phyloP scores from a whole-genome alignment of 371 early-diverging fungal species.

The Mortierella sp. region DNA sequence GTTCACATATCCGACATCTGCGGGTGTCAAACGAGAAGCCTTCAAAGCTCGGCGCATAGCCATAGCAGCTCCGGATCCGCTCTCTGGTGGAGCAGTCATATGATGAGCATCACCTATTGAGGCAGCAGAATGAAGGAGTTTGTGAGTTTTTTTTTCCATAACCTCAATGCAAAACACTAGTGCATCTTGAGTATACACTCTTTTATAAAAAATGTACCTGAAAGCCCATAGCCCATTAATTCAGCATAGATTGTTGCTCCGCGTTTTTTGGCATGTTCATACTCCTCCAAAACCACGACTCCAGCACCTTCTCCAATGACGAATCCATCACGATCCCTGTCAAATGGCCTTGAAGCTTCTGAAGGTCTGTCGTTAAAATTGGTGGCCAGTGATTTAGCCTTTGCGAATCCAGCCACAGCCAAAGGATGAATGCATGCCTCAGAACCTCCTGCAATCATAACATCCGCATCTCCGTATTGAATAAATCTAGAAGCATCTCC shows the following conservation, averaged over 20 bases:
- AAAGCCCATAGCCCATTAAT: constrained; percentile 89
- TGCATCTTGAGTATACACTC: not conserved
- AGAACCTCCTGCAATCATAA: constrained; percentile 96
- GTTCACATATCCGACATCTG: constrained; percentile 89
- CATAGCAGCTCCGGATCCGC: constrained; percentile 86
- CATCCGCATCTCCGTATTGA: constrained; percentile 92
- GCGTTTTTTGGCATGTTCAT: constrained; percentile 87
- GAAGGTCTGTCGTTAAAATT: constrained; percentile 81
- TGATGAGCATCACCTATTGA: constrained; percentile 87
- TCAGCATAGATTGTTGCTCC: constrained; percentile 94
- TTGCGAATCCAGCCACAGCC: constrained; percentile 91
- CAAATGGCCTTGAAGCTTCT: constrained; percentile 92
- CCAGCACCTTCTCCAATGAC: constrained; percentile 97
- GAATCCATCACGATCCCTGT: constrained; percentile 88
- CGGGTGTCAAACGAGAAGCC: constrained; percentile 67
- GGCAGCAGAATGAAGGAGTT: not conserved
- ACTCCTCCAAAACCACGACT: constrained; percentile 91
- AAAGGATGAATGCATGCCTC: constrained; percentile 91
- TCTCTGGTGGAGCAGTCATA: constrained; percentile 92
- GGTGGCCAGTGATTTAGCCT: constrained; percentile 87
- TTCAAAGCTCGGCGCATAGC: constrained; percentile 90
- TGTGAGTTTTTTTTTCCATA: no score
- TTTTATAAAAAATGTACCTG: constrained; percentile 58
- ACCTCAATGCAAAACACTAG: no score
- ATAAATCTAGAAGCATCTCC: constrained; percentile 96